Conservation (phyloP, 2,329 filamentous ascomycete species). For the Epichloe bromicola region DNA sequence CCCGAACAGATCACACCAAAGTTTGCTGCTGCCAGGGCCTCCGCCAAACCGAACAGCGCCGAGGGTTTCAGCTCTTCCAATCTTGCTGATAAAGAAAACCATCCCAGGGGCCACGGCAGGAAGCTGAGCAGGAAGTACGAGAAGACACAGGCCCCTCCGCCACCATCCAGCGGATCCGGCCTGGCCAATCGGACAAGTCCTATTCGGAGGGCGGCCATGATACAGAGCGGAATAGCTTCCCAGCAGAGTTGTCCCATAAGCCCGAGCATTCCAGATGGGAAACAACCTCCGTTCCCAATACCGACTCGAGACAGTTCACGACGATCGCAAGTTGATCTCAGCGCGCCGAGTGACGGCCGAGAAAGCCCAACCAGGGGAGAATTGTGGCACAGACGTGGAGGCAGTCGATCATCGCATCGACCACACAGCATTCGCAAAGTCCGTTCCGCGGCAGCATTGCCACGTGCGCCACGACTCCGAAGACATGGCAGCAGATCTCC, state of each 20-base stretch:
- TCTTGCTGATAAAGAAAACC: slow-evolving; percentile 20
- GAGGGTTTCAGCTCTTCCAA: slow-evolving; percentile 34
- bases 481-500: slow-evolving; percentile 46
- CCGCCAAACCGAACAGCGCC: slow-evolving; percentile 23
- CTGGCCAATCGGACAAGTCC: slow-evolving; percentile 33
- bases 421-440: slow-evolving; percentile 64
- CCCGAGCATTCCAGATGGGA: slow-evolving; percentile 47
- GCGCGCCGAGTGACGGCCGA: slow-evolving; percentile 56
- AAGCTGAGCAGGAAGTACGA: slow-evolving; percentile 25
- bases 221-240: slow-evolving; percentile 62
- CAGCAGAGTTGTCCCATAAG: slow-evolving; percentile 50
- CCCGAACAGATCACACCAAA: slow-evolving; percentile 28
- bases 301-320: slow-evolving; percentile 80
- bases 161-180: slow-evolving; percentile 11
- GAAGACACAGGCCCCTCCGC: slow-evolving; percentile 20
- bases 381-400: slow-evolving; percentile 42
- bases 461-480: slow-evolving; percentile 37
- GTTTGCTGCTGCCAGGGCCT: slow-evolving; percentile 11
- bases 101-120: slow-evolving; percentile 9
- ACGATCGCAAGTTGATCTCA: slow-evolving; percentile 52
- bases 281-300: slow-evolving; percentile 78
- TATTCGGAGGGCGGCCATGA: slow-evolving; percentile 68
- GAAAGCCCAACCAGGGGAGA: slow-evolving; percentile 58
- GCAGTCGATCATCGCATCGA: slow-evolving; percentile 36
- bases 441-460: slow-evolving; percentile 66